phyloP scores from a whole-genome alignment of 495 filamentous ascomycete genomes.

The Hamigera avellanea region DNA sequence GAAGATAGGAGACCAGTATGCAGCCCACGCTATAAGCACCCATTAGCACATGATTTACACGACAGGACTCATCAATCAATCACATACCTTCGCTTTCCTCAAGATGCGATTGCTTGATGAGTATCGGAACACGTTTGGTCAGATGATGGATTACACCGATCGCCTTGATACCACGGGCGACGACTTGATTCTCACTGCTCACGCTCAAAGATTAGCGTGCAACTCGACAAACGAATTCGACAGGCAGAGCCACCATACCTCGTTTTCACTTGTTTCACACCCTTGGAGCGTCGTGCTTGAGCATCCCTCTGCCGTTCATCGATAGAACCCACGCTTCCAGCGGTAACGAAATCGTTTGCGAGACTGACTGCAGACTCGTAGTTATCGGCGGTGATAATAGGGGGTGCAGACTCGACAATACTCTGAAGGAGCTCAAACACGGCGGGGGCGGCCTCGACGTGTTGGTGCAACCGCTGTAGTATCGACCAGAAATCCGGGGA shows the following conservation, averaged over 20 bases:
- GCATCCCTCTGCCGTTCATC: constrained; percentile 71
- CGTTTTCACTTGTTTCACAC: constrained; percentile 42
- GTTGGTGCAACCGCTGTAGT: constrained; percentile 57
- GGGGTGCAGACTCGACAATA: constrained; percentile 51
- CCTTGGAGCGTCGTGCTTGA: constrained; percentile 37
- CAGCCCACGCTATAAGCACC: constrained; percentile 67
- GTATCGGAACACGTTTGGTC: constrained; percentile 64
- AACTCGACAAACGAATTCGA: not conserved
- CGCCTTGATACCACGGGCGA: constrained; percentile 68
- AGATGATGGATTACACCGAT: constrained; percentile 69
- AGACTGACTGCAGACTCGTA: constrained; percentile 77
- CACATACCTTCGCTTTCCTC: constrained; percentile 68
- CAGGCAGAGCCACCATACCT: constrained; percentile 32
- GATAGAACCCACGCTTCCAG: constrained; percentile 67
- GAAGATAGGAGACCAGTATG: constrained; percentile 97
- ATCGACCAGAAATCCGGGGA: constrained; percentile 98
- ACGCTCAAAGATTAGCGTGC: constrained; percentile 3
- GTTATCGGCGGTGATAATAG: constrained; percentile 86
- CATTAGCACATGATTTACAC: too few species aligned
- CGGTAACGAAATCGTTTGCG: constrained; percentile 80
- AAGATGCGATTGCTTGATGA: constrained; percentile 88
- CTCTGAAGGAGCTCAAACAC: constrained; percentile 77
- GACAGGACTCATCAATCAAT: too few species aligned
- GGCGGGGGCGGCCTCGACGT: constrained; percentile 54
- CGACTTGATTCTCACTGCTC: constrained; percentile 57